These are phyloP conservation scores for Gossypium stocksii DNA, from an alignment of 345 rosid genomes.

Conservation along the genomic window DNA sequence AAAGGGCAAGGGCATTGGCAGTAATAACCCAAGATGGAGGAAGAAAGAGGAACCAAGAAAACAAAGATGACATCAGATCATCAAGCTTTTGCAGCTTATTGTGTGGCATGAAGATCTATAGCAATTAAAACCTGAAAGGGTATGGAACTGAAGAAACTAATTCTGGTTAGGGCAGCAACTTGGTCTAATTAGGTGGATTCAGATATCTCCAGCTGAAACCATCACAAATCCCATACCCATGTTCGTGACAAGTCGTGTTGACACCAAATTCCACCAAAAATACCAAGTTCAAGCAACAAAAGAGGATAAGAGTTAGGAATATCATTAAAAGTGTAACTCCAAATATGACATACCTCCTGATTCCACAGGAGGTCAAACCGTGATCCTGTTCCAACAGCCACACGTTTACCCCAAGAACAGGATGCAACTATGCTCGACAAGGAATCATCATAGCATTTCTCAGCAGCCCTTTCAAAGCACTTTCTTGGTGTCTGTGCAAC, in stretches of 20 bases:
- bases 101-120: background rate
- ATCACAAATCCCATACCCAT: slow-evolving; percentile 1
- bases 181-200: background rate
- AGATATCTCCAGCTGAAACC: background rate
- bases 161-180: background rate
- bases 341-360: slow-evolving; percentile 35
- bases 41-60: background rate
- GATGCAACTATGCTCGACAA: slow-evolving; percentile 83
- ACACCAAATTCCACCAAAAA: background rate
- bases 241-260: background rate
- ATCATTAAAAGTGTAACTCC: background rate
- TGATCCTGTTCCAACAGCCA: slow-evolving; percentile 93
- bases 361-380: slow-evolving; percentile 78
- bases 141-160: background rate
- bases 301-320: background rate
- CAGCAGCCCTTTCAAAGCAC: slow-evolving; percentile 93
- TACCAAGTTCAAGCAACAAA: slow-evolving; percentile 1
- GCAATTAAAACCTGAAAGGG: background rate
- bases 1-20: background rate
- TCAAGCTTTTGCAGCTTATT: background rate
- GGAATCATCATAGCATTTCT: slow-evolving; percentile 68
- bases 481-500: slow-evolving; percentile 64
- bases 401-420: slow-evolving; percentile 90
- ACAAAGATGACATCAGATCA: background rate
- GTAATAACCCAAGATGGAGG: background rate